phyloP scores from a whole-genome alignment of 2,329 filamentous ascomycete species.

The Xylaria multiplex region DNA sequence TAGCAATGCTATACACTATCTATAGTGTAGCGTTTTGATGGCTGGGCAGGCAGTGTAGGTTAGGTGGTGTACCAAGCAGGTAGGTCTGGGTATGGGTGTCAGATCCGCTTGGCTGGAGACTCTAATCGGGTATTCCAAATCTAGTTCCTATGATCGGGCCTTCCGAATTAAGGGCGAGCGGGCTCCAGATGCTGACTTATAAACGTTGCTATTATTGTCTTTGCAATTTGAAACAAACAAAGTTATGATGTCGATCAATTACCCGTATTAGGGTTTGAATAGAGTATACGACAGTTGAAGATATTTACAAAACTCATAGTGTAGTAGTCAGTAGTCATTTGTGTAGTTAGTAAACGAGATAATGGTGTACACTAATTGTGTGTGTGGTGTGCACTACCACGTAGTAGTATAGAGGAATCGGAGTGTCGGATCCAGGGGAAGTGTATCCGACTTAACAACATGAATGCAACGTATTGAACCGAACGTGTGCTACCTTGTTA shows the following conservation, averaged over 20 bases:
- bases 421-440: neutral
- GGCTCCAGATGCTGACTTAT: constrained; percentile 29
- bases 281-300: neutral
- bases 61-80: neutral
- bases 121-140: constrained; percentile 37
- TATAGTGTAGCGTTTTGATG: neutral
- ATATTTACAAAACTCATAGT: neutral
- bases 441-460: neutral
- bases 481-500: neutral
- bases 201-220: constrained; percentile 22
- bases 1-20: neutral
- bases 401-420: no score
- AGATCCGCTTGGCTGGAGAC: constrained; percentile 23
- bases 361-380: no score
- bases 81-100: constrained; percentile 5
- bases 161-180: constrained; percentile 35
- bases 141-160: constrained; percentile 30
- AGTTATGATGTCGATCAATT: neutral
- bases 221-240: constrained; percentile 22
- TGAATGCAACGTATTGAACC: neutral
- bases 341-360: neutral
- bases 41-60: no score
- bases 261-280: neutral
- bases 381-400: no score
- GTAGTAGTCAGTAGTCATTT: neutral